Conservation (phyloP, 2,329 filamentous ascomycete species). For the Fusarium newnesense region DNA sequence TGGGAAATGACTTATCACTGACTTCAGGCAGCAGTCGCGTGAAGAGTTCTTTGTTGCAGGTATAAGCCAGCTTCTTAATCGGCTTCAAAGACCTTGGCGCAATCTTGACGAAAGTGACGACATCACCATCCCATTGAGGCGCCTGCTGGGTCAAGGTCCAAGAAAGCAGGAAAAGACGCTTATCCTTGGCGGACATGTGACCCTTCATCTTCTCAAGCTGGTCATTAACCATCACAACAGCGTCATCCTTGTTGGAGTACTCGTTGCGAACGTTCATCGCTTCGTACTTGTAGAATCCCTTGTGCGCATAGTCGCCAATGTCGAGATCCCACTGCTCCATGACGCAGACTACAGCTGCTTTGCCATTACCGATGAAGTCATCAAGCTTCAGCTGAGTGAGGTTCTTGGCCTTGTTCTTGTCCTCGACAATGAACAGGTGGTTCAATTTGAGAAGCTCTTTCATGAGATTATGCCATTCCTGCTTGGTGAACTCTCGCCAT, state of each 20-base stretch:
- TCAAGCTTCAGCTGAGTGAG: background rate
- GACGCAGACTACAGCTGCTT: background rate
- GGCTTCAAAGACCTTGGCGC: background rate
- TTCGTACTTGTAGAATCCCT: slow-evolving; percentile 4
- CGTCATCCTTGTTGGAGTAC: slow-evolving; percentile 17
- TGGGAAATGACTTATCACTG: slow-evolving; percentile 1
- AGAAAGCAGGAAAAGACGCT: slow-evolving; percentile 2
- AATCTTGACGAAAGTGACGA: background rate
- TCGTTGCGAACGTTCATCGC: slow-evolving; percentile 16
- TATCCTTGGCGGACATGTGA: slow-evolving; percentile 12
- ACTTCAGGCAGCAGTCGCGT: background rate
- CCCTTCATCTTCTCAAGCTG: slow-evolving; percentile 16
- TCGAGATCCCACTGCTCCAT: slow-evolving; percentile 12
- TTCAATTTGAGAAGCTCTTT: slow-evolving; percentile 8
- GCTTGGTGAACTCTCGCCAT: slow-evolving; percentile 17
- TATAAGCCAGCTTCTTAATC: background rate
- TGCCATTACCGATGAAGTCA: background rate
- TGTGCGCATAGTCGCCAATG: background rate
- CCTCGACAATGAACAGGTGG: background rate
- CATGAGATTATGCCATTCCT: slow-evolving; percentile 15
- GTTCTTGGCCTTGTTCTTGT: slow-evolving; percentile 10
- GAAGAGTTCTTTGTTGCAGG: slow-evolving; percentile 13
- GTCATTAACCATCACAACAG: background rate
- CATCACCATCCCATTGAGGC: background rate
- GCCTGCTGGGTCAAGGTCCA: slow-evolving; percentile 14